These are phyloP conservation scores for Chlorella sp. DNA, from an alignment of 139 green algal species.

Conservation along the genomic window DNA sequence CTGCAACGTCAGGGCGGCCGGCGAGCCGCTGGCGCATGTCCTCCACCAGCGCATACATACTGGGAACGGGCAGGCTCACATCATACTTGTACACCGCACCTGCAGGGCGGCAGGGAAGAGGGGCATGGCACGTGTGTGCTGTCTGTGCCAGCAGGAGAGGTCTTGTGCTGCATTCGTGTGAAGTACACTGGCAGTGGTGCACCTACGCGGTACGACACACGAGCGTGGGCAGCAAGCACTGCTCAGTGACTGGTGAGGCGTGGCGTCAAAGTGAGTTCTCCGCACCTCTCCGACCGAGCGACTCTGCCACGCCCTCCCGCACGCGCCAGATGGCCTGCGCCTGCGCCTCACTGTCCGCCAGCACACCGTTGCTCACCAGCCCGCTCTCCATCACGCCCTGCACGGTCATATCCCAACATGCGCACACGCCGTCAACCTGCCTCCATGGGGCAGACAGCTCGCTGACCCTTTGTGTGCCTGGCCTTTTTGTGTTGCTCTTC, in stretches of 20 bases:
- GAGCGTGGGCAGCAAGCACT: background rate
- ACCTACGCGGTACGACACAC: background rate
- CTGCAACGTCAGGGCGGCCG: conserved; percentile 9
- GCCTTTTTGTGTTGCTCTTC: too few relatives aligned
- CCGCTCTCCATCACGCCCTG: background rate
- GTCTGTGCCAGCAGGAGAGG: background rate
- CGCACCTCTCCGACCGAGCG: conserved; percentile 57
- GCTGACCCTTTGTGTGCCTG: too few relatives aligned
- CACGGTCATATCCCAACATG: too few relatives aligned
- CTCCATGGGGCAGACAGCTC: background rate
- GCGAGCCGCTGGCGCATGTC: conserved; percentile 56
- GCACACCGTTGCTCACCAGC: background rate
- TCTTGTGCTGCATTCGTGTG: background rate
- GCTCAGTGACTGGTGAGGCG: background rate
- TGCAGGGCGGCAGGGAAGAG: conserved; percentile 16
- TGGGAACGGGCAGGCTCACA: conserved; percentile 45
- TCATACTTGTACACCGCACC: conserved; percentile 94
- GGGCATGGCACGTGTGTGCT: background rate
- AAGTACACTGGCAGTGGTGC: background rate
- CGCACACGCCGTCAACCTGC: too few relatives aligned
- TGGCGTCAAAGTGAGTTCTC: background rate
- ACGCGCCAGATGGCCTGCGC: conserved; percentile 75
- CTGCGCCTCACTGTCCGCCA: background rate
- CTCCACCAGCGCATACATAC: conserved; percentile 84
- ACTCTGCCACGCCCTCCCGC: conserved; percentile 82